These are phyloP conservation scores for Cryphonectria radicalis DNA, from an alignment of 2,329 filamentous ascomycete genomes.

Conservation along the genomic window DNA sequence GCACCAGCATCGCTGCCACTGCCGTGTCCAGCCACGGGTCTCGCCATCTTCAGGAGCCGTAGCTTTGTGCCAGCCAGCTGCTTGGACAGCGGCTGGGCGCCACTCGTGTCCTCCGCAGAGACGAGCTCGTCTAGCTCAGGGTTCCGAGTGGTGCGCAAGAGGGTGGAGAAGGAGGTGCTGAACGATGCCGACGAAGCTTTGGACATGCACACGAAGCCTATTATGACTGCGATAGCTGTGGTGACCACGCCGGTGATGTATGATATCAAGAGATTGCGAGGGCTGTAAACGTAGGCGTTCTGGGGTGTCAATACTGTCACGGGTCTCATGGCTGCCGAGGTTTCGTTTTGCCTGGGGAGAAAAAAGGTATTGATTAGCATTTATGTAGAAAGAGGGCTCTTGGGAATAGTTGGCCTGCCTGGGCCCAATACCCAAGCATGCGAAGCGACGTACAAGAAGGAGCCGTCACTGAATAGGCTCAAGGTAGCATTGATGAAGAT, in stretches of 20 bases:
- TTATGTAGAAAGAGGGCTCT: too few species aligned
- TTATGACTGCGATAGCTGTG: neutral
- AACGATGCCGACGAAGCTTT: neutral
- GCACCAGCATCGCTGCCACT: neutral
- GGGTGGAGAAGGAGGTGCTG: slow-evolving; percentile 2
- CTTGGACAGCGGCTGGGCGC: neutral
- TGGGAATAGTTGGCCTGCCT: too few species aligned
- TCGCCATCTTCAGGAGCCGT: neutral
- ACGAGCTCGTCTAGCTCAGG: slow-evolving; percentile 9
- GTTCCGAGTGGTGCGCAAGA: neutral
- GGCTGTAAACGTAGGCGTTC: neutral
- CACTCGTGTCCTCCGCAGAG: neutral
- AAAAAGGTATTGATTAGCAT: too few species aligned
- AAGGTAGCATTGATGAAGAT: slow-evolving; percentile 5
- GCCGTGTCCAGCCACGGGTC: neutral
- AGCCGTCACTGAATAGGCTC: neutral
- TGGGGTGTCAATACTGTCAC: neutral
- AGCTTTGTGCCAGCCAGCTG: neutral
- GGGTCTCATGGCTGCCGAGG: too few species aligned
- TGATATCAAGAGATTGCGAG: neutral
- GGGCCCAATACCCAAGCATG: too few species aligned
- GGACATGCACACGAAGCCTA: neutral
- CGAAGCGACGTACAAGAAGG: neutral
- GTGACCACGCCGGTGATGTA: neutral
- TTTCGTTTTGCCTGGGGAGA: too few species aligned